Evolutionary conservation across 2,329 filamentous ascomycete species (phyloP), one percentile per base, ranked within the genome.

Genomic region (Triangularia verruculosa): DNA sequence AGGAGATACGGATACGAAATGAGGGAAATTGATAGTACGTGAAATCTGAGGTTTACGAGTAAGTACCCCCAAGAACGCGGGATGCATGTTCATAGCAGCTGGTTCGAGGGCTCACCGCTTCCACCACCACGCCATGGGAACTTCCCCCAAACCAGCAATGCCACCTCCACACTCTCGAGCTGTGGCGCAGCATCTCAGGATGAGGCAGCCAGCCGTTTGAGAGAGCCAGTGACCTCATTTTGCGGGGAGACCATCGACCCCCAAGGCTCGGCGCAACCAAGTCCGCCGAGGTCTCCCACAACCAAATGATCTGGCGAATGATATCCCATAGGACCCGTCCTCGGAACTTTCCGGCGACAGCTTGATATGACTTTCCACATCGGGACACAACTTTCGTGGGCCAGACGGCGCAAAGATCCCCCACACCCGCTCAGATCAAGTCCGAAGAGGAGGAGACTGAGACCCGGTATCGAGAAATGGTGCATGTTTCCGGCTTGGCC

Each of bases 171-270:
- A 20, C 20, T 52, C 6, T 20, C 22, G 27, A 51, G 43, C 13
- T 55, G 61, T 55, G 61, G 61, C 61, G 61, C 61, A 63, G 61
- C 57, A 55, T 63, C 59, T 52, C 57, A 22, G 61, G 60, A 59
- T 56, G 27, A 63, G 28, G 54, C 25, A 58, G 47, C 61, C 61
- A 30, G 28, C 61, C 57, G 22, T 43, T 47, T 30, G 6, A 22
- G 11, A 28, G 34, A 12, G n/a, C 54, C 39, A 52, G 47, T 59
- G 57, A 59, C 57, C 25, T 59, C 57, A 59, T 52, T 20, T 43
- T 17, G 57, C 34, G 57, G 24, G 57, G 32, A 59, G 47, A 54
- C 22, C 7, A 8, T 9, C 11, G n/a, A 9, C n/a, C 17, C n/a
- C 13, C 8, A 17, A 47, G 39, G 39, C 39, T 47, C 39, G 39